Percentiles rank a stretch among this genome's conserved stretches.
Conservation (phyloP, 106 monocot species). For the Dendrobium chrysotoxum region DNA sequence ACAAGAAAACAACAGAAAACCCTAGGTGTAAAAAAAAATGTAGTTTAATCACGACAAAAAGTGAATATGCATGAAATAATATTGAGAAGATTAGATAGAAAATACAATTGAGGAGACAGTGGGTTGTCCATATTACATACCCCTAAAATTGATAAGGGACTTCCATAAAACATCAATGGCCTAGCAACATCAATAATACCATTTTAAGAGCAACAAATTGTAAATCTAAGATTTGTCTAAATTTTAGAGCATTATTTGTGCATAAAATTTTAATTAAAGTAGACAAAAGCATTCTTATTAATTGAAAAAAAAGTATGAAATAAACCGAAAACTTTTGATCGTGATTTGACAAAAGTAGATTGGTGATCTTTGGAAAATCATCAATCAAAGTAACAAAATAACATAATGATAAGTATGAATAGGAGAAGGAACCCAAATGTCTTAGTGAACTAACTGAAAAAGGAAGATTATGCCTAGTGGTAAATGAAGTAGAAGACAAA, state of each 20-base stretch:
- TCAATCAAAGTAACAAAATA: neutral
- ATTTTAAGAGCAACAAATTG: too few species aligned
- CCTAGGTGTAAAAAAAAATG: too few species aligned
- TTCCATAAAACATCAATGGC: neutral
- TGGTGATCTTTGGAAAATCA: neutral
- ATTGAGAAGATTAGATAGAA: neutral
- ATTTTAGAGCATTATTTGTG: too few species aligned
- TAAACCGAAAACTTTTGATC: neutral
- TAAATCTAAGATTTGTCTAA: too few species aligned
- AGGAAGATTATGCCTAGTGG: neutral
- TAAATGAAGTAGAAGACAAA: too few species aligned
- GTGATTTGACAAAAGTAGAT: neutral
- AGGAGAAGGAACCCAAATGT: neutral
- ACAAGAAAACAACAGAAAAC: too few species aligned
- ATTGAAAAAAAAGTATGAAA: neutral
- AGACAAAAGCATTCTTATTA: neutral
- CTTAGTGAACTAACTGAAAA: neutral
- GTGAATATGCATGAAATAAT: too few species aligned
- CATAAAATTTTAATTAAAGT: too few species aligned
- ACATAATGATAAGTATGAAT: too few species aligned
- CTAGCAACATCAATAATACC: neutral
- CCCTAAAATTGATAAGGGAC: neutral
- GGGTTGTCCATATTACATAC: neutral
- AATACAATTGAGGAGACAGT: neutral
- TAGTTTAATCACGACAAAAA: too few species aligned